Conservation (phyloP, 2,329 filamentous ascomycete genomes). For the Fusarium liriodendri region DNA sequence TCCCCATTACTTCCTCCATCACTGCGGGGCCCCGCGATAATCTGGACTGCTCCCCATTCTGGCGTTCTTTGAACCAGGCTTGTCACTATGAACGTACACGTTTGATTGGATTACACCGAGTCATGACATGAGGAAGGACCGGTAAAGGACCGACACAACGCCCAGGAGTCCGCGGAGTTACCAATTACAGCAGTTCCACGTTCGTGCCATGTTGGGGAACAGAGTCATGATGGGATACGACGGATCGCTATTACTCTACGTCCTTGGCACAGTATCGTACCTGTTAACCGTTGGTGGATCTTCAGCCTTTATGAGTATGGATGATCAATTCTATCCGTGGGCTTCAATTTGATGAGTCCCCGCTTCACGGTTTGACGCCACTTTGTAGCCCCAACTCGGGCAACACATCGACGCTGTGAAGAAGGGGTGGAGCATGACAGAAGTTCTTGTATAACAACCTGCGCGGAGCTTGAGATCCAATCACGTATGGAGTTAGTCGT, state of each 20-base stretch:
- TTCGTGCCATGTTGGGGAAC: background rate
- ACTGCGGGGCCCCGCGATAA: background rate
- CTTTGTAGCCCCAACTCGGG: too few species aligned
- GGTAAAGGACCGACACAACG: background rate
- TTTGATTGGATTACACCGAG: background rate
- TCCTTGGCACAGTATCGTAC: background rate
- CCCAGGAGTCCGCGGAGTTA: background rate
- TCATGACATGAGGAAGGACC: background rate
- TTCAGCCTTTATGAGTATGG: background rate
- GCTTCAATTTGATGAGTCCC: background rate
- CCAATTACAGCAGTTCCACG: background rate
- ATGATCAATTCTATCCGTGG: background rate
- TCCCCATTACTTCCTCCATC: background rate
- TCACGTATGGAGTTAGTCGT: too few species aligned
- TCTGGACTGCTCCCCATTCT: background rate
- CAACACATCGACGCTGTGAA: too few species aligned
- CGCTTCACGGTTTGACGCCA: too few species aligned
- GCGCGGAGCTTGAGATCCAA: too few species aligned
- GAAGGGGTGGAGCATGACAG: too few species aligned
- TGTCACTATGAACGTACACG: background rate
- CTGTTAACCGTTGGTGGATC: background rate
- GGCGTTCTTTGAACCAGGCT: background rate
- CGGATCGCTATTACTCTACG: background rate
- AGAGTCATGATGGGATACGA: background rate
- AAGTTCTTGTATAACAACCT: too few species aligned